Base-by-base conservation (phyloP, 345 rosid species). In the Gossypium sturtianum region DNA sequence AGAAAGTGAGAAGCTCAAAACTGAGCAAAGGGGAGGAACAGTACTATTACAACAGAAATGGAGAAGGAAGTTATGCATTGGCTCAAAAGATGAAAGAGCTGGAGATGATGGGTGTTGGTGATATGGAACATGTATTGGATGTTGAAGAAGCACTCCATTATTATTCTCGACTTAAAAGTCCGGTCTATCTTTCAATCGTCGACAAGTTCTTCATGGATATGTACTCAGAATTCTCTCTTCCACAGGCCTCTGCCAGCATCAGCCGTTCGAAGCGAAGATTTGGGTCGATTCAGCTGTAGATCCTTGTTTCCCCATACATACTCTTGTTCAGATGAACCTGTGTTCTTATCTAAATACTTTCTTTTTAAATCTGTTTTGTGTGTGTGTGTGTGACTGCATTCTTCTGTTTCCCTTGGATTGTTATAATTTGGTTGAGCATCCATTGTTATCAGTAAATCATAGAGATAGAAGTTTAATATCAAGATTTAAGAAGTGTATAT, bases 61-160 rank as follows among this genome's bases (percentile, higher is more conserved):
- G 83, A 19, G 91, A 81, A 16, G 82, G n/a, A 22, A n/a, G 10
- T 16, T 23, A 83, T 77, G 82, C 62, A 71, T 54, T 95, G 78
- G 92, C 92, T 1, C 81, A 82, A 79, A 95, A 89, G 90, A 89
- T 95, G 96, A 93, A 88, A 80, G 92, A 90, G 72, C 69, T 93
- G 78, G 96, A 91, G 80, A 90, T 90, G 97, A 82, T 91, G 83
- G 91, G 90, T 82, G 87, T 76, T 7, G 80, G 89, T 73, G 92
- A 90, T 74, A 74, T 85, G 65, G 99, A 95, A 47, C 96, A 93
- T 53, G 89, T 83, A 9, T 60, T 88, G 81, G 99, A 93, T 79
- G 84, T 95, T 9, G 89, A 88, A 75, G 99, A 95, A 73, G 98
- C 98, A 12, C 82, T 95, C 53, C 88, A 92, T 56, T 92, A 92